Percentiles rank a stretch among this genome's conserved stretches.
These are phyloP conservation scores for Salix koriyanagi DNA, from an alignment of 345 rosid genomes.

Conservation along the genomic window DNA sequence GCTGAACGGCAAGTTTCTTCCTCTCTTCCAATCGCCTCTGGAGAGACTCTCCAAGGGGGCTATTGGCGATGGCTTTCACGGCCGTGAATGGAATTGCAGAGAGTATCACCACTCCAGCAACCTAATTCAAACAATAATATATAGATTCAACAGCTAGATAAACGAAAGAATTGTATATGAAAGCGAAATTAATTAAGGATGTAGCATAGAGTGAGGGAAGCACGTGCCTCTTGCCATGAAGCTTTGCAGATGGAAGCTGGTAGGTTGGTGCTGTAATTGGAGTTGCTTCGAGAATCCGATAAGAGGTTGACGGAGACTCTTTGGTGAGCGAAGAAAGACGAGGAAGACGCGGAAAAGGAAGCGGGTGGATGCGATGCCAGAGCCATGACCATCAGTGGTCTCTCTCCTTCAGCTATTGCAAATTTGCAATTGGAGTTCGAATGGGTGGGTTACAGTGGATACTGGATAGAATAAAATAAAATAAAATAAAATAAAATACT, in stretches of 20 bases:
- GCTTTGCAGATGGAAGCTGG: constrained; percentile 46
- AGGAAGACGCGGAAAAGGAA: neutral
- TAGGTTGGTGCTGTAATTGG: neutral
- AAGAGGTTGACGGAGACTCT: constrained; percentile 1
- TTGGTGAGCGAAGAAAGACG: constrained; percentile 21
- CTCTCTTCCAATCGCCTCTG: constrained; percentile 58
- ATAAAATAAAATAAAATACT: neutral
- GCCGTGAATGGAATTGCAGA: constrained; percentile 88
- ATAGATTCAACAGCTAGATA: too few species aligned
- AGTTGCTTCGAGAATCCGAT: neutral
- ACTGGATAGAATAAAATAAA: too few species aligned
- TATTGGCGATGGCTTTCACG: constrained; percentile 89
- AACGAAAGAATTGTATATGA: neutral
- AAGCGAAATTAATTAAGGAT: neutral
- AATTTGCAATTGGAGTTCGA: neutral
- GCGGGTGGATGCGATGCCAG: neutral
- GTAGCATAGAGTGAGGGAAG: neutral
- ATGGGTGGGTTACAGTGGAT: neutral
- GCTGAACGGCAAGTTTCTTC: constrained; percentile 59
- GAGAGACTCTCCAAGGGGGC: constrained; percentile 72
- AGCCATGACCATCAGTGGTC: neutral
- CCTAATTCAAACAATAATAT: constrained; percentile 30
- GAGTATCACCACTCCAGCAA: constrained; percentile 81
- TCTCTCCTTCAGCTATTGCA: neutral
- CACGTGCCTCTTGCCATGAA: constrained; percentile 77